Percentiles rank a stretch among this genome's conserved stretches.
These are phyloP conservation scores for Eutypa lata DNA, from an alignment of 2,329 filamentous ascomycete genomes.

Conservation along the genomic window DNA sequence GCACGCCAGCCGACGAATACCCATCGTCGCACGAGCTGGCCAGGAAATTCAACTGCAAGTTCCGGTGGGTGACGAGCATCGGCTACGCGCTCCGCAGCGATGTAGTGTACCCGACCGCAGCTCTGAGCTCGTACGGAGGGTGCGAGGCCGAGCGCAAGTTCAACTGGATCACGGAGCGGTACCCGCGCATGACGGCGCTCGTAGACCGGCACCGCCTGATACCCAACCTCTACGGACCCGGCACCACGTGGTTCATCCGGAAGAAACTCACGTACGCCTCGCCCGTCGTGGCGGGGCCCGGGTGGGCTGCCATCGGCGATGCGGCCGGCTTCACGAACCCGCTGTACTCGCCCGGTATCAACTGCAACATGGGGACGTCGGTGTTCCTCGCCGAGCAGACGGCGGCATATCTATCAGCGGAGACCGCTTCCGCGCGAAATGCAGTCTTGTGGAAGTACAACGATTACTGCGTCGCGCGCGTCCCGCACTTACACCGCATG, in stretches of 20 bases:
- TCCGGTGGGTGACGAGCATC: constrained; percentile 21
- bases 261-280: constrained; percentile 17
- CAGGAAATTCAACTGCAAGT: constrained; percentile 19
- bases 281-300: constrained; percentile 19
- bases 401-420: no score
- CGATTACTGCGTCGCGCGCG: constrained; percentile 10
- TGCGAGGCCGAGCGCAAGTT: constrained; percentile 24
- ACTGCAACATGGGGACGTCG: constrained; percentile 17
- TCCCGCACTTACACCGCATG: constrained; percentile 17
- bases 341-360: constrained; percentile 25
- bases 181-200: constrained; percentile 18
- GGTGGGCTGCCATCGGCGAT: constrained; percentile 26
- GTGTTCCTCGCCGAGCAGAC: constrained; percentile 17
- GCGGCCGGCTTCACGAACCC: constrained; percentile 27
- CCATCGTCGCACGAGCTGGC: constrained; percentile 16
- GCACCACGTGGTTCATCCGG: constrained; percentile 20
- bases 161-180: constrained; percentile 20
- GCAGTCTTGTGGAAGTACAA: constrained; percentile 9
- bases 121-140: constrained; percentile 17
- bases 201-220: constrained; percentile 18
- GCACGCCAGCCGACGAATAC: constrained; percentile 14
- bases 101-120: constrained; percentile 12
- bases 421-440: not conserved
- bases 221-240: constrained; percentile 17
- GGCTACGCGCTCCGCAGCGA: constrained; percentile 16